Base-by-base conservation (phyloP, 2,329 filamentous ascomycete genomes). In the Colletotrichum nymphaeae region DNA sequence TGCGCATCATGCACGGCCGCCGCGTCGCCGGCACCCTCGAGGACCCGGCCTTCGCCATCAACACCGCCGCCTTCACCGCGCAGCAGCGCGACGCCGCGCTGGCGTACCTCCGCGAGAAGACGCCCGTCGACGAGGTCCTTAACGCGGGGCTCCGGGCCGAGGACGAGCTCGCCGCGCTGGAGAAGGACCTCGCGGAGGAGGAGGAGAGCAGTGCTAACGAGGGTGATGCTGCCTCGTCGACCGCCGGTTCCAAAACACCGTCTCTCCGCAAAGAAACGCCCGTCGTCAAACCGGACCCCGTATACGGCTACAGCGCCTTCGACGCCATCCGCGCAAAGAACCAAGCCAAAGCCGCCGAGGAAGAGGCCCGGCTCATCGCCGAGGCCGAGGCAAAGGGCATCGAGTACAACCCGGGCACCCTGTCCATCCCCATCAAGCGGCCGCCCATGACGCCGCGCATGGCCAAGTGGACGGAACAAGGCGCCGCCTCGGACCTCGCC, bases 1-100 rank as follows among this genome's bases (percentile, higher is more conserved):
- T 93, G 63, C 84, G 84, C 65, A 88, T 92, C 63, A 80, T 92
- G 14, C 91, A 93, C 78, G 91, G 91, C 9, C 87, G 90, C 46
- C 85, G 91, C 53, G 89, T 93, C 26, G 90, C 91, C 8, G 91
- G 91, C 42, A 92, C 90, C 3, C 83, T 93, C 55, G 86, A 90
- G 12, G 91, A 93, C 77, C 90, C 90, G 2, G 83, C 81, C 5
- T 84, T 89, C 60, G 81, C 81, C 46, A 75, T 81, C 30, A 86
- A 90, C 75, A 90, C 89, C 32, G 81, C 80, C 2, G 77, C 79
- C 11, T 91, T 83, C 75, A 81, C 81, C 9, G 67, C 80, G 2
- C 73, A 80, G 1, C 84, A 90, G 72, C 81, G 86, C 19, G 78
- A 81, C 19, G 83, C 77, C 55, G 91, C 86, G 1, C 81, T 93